These are phyloP conservation scores for Nicotiana obtusifolia DNA, from an alignment of 257 asterid genomes.

Conservation along the genomic window DNA sequence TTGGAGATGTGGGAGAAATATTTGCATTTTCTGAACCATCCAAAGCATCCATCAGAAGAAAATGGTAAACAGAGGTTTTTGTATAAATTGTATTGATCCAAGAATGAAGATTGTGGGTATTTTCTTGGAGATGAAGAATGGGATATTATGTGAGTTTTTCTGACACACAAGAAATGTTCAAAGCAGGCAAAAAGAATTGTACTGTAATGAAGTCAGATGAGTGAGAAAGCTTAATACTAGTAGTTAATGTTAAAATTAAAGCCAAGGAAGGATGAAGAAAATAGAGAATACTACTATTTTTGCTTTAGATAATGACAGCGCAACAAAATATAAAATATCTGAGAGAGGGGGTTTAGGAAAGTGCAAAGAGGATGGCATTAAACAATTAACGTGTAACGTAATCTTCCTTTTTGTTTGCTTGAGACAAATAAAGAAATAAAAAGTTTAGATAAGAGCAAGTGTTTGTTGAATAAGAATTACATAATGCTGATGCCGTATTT, in stretches of 20 bases:
- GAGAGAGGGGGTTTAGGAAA: neutral
- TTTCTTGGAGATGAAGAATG: conserved; percentile 31
- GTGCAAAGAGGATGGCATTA: neutral
- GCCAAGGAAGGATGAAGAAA: neutral
- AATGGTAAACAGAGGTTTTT: neutral
- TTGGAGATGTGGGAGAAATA: conserved; percentile 24
- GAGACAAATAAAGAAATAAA: neutral
- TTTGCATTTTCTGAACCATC: conserved; percentile 30
- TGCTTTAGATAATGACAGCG: neutral
- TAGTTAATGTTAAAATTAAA: neutral
- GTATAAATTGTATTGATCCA: neutral
- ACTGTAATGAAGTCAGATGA: conserved; percentile 12
- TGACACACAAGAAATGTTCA: conserved; percentile 19
- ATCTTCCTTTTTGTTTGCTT: neutral
- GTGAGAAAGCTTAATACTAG: neutral
- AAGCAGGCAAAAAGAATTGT: neutral
- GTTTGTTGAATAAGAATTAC: neutral
- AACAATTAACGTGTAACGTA: neutral
- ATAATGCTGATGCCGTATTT: neutral
- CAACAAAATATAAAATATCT: neutral
- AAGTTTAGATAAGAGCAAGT: neutral
- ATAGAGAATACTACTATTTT: too few relatives aligned
- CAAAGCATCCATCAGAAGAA: conserved; percentile 45
- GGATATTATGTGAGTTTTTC: neutral
- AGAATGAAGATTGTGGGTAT: neutral